Evolutionary conservation across 2,329 filamentous ascomycete species (phyloP).

Genomic region (Alternaria arborescens): DNA sequence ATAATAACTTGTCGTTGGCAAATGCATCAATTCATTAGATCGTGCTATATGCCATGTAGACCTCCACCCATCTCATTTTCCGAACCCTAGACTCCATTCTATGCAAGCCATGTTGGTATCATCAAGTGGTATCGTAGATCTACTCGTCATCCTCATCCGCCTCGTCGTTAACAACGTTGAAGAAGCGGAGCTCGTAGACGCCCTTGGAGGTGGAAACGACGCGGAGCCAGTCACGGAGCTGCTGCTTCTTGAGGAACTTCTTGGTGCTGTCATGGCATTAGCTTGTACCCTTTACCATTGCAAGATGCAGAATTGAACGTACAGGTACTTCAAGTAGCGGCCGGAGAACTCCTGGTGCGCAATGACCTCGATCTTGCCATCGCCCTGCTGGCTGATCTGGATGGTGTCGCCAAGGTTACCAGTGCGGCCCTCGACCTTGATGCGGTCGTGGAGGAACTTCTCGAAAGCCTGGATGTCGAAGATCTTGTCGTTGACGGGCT

Average conservation of each 20-base stretch:
- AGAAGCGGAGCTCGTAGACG: conserved; percentile 99
- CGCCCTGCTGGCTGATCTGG: conserved; percentile 86
- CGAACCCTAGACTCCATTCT: conserved; percentile 26
- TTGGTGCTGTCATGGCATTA: conserved; percentile 74
- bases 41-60: conserved; percentile 41
- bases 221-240: conserved; percentile 99
- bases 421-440: conserved; percentile 99
- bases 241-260: conserved; percentile 99
- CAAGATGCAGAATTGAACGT: conserved; percentile 57
- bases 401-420: conserved; percentile 97
- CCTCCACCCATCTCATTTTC: conserved; percentile 30
- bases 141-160: conserved; percentile 99
- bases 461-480: conserved; percentile 99
- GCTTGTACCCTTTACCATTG: background rate
- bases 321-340: conserved; percentile 99
- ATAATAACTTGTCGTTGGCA: conserved; percentile 11
- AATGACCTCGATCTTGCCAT: conserved; percentile 98
- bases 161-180: conserved; percentile 99
- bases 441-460: conserved; percentile 99
- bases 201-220: conserved; percentile 98
- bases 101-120: conserved; percentile 29
- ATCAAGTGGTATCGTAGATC: conserved; percentile 48
- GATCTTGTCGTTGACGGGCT: conserved; percentile 99
- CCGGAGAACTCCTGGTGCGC: conserved; percentile 98
- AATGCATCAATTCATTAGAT: conserved; percentile 41